Percentiles rank a stretch among this genome's conserved stretches.
Conservation (phyloP, 805 yeast species). For the Starmerella apis region DNA sequence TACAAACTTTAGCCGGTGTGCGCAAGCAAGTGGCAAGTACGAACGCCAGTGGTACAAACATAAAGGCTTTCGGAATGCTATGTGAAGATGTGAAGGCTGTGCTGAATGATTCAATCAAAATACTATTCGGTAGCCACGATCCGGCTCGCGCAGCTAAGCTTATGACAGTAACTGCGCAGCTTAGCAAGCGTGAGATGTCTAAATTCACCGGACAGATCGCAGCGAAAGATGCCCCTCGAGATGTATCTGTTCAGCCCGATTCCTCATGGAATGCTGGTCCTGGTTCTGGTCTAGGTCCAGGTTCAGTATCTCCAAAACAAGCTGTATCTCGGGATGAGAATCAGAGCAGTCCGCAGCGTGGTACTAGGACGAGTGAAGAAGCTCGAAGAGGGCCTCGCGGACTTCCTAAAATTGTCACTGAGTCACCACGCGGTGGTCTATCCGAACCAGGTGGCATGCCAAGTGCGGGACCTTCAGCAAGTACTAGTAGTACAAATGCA, state of each 20-base stretch:
- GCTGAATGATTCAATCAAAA: slow-evolving; percentile 9
- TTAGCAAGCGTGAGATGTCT: slow-evolving; percentile 12
- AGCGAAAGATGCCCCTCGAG: background rate
- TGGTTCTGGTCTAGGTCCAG: background rate
- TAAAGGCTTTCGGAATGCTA: slow-evolving; percentile 12
- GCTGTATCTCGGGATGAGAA: background rate
- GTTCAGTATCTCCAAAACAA: background rate
- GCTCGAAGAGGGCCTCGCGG: slow-evolving; percentile 1
- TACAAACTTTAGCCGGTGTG: slow-evolving; percentile 15
- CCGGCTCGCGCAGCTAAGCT: slow-evolving; percentile 8
- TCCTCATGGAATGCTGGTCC: background rate
- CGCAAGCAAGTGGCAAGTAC: background rate
- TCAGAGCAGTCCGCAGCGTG: slow-evolving; percentile 1
- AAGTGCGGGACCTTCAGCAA: background rate
- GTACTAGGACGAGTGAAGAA: background rate
- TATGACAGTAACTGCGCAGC: background rate
- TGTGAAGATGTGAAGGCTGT: slow-evolving; percentile 16
- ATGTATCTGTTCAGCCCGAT: background rate
- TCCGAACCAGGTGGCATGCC: background rate
- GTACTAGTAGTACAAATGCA: background rate
- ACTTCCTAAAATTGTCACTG: background rate
- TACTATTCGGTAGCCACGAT: slow-evolving; percentile 10
- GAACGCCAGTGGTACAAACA: background rate
- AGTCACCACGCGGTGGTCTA: background rate
- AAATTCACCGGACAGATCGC: background rate